Conservation (phyloP, 768 basidiomycete genomes). For the Pleurotus ostreatus region DNA sequence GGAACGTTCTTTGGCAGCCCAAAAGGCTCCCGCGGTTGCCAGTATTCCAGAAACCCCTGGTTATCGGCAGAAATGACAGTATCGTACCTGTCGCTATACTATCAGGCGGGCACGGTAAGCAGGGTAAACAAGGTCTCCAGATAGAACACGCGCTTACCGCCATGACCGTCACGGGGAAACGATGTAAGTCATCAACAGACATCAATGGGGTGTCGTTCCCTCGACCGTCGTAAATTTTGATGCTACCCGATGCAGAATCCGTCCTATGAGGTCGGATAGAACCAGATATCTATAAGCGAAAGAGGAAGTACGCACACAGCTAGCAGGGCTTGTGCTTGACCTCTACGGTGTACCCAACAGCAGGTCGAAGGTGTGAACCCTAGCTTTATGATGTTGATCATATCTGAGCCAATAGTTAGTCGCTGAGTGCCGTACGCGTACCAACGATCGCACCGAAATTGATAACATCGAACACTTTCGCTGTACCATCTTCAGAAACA, state of each 20-base stretch:
- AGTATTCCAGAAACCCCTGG: conserved; percentile 93
- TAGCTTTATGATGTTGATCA: conserved; percentile 97
- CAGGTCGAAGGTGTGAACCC: conserved; percentile 83
- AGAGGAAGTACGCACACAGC: conserved; percentile 63
- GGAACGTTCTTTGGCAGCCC: conserved; percentile 72
- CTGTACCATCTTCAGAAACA: conserved; percentile 85
- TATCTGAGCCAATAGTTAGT: conserved; percentile 50
- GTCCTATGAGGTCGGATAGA: conserved; percentile 48
- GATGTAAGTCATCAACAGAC: conserved; percentile 74
- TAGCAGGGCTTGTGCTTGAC: conserved; percentile 82
- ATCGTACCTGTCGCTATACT: conserved; percentile 92
- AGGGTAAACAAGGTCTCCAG: neutral
- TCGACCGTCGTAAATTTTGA: conserved; percentile 90
- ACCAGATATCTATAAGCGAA: neutral
- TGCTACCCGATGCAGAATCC: conserved; percentile 67
- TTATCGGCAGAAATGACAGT: conserved; percentile 94
- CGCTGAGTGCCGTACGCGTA: neutral
- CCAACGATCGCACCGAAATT: conserved; percentile 79
- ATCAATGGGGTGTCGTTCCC: conserved; percentile 78
- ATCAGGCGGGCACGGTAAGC: conserved; percentile 1
- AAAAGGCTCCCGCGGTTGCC: conserved; percentile 90
- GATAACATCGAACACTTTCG: conserved; percentile 95
- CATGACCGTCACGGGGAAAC: conserved; percentile 89
- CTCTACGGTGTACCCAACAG: conserved; percentile 92
- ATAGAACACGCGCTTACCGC: conserved; percentile 47